Base-by-base conservation (phyloP, 1,284 basidiomycete genomes). In the Mrakiaceae sp. region DNA sequence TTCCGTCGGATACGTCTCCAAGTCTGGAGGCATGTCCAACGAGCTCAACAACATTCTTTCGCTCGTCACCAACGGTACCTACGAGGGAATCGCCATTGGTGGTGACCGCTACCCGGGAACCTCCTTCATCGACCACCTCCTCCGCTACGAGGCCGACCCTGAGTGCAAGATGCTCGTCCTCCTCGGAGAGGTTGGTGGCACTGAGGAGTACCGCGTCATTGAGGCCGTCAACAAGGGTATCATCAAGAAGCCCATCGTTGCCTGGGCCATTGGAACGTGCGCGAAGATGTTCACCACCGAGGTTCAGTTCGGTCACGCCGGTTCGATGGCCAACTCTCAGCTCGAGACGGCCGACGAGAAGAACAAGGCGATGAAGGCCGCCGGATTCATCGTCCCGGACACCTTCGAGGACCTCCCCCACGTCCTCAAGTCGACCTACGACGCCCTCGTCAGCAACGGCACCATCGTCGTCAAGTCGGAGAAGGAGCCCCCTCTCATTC, bases 251-350 rank as follows among this genome's bases (percentile, higher is more conserved):
- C 95, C 95, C 66, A 95, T 98, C 74, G 90, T 98, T 70, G 95
- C 95, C 43, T 98, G 95, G 96, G 92, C 96, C 60, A 98, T 98
- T 73, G 95, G 95, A 70, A 98, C 96, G 53, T 98, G 96, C 78
- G 95, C 95, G 75, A 97, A 97, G 86, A 98, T 98, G 96, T 98
- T 98, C 81, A 84, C 91, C 63, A 98, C 95, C 64, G 95, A 98
- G 79, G 95, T 98, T 57, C 95, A 98, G 79, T 98, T 98, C 79
- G 95, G 95, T 56, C 96, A 98, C 80, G 96, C 95, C 64, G 95
- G 95, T 61, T 90, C 87, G 63, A 92, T 98, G 89, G 95, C 95
- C 71, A 97, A 98, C 84, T 94, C 90, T 70, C 92, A 94, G 73
- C 78, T 88, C 75, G 95, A 98, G 83, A 98, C 95, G 9, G 95